Conservation (phyloP, 768 basidiomycete genomes). For the Paxillus involutus region DNA sequence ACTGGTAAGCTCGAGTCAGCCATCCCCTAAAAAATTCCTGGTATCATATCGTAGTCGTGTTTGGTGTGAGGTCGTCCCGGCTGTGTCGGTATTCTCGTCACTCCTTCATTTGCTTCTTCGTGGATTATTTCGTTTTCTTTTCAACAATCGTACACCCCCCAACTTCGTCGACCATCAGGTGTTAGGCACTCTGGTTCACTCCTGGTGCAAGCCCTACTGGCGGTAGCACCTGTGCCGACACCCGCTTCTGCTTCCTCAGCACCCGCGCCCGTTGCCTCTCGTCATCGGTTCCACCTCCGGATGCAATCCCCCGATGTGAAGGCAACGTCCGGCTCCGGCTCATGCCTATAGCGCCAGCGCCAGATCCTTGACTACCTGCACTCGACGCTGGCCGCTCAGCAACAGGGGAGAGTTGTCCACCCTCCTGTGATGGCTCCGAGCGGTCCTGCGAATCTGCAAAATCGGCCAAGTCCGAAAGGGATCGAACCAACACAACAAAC, state of each 20-base stretch:
- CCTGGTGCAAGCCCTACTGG: slow-evolving; percentile 20
- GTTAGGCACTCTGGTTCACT: slow-evolving; percentile 23
- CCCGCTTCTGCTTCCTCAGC: slow-evolving; percentile 53
- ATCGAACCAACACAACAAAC: slow-evolving; percentile 1
- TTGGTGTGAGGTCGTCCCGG: neutral
- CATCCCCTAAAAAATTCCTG: slow-evolving; percentile 15
- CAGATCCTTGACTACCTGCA: slow-evolving; percentile 27
- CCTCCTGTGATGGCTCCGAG: slow-evolving; percentile 26
- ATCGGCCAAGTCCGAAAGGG: slow-evolving; percentile 11
- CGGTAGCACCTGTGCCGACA: slow-evolving; percentile 37
- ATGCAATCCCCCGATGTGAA: slow-evolving; percentile 16
- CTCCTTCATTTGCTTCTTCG: slow-evolving; percentile 1
- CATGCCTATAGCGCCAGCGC: slow-evolving; percentile 39
- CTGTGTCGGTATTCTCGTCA: slow-evolving; percentile 2
- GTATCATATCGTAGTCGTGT: slow-evolving; percentile 3
- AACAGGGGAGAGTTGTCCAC: slow-evolving; percentile 46
- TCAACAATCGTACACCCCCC: neutral
- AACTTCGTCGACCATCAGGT: neutral
- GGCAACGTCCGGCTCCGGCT: slow-evolving; percentile 69
- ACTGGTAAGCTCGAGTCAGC: slow-evolving; percentile 1
- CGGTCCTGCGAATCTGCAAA: slow-evolving; percentile 19
- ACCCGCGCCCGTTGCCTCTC: slow-evolving; percentile 39
- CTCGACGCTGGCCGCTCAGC: slow-evolving; percentile 41
- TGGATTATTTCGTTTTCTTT: neutral
- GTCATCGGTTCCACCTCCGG: slow-evolving; percentile 27